phyloP scores from a whole-genome alignment of 805 yeast genomes.

The Kazachstania taianensis region DNA sequence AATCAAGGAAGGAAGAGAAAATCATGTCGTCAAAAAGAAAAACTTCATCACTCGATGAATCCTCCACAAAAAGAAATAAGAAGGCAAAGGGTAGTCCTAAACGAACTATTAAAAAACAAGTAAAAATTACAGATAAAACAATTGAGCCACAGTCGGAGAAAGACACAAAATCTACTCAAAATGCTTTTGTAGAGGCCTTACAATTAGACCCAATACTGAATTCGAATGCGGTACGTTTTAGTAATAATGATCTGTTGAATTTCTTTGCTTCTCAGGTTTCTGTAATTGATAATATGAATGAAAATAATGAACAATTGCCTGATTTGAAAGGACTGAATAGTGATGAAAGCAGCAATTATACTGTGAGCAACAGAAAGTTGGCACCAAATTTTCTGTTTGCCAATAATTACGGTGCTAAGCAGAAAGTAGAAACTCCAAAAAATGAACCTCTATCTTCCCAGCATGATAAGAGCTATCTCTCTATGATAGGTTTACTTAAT shows the following conservation, averaged over 20 bases:
- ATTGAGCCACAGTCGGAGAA: neutral
- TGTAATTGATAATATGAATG: neutral
- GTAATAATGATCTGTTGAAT: slow-evolving; percentile 16
- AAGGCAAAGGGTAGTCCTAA: neutral
- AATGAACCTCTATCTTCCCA: no score
- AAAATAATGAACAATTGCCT: neutral
- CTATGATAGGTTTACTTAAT: slow-evolving; percentile 10
- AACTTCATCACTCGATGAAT: neutral
- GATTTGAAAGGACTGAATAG: neutral
- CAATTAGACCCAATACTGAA: slow-evolving; percentile 27
- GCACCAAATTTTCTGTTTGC: no score
- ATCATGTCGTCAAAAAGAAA: neutral
- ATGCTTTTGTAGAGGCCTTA: slow-evolving; percentile 23
- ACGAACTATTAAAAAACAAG: neutral
- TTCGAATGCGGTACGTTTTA: slow-evolving; percentile 12
- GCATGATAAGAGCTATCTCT: slow-evolving; percentile 4
- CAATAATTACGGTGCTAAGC: neutral
- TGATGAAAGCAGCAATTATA: neutral
- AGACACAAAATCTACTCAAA: slow-evolving; percentile 9
- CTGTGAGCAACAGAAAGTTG: neutral
- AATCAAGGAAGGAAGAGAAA: slow-evolving; percentile 10
- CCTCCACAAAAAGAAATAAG: slow-evolving; percentile 2
- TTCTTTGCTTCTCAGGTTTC: slow-evolving; percentile 4
- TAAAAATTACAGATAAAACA: neutral
- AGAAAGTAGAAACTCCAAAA: neutral